Conservation (phyloP, 1,284 basidiomycete genomes). For the Volvariella volvacea region DNA sequence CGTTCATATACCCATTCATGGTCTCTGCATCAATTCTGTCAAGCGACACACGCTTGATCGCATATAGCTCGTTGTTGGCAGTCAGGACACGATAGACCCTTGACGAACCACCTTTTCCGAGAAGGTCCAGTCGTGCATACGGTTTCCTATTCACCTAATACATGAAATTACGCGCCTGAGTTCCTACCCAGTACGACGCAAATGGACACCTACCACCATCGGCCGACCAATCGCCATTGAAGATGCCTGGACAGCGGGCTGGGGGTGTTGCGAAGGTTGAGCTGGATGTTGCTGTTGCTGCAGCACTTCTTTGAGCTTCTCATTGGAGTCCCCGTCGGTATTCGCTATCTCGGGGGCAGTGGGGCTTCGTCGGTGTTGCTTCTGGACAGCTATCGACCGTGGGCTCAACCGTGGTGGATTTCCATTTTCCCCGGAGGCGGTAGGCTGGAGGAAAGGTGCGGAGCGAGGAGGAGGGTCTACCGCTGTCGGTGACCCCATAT, state of each 20-base stretch:
- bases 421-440: not conserved
- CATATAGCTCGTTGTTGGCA: slow-evolving; percentile 70
- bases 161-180: too few species aligned
- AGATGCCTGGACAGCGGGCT: slow-evolving; percentile 15
- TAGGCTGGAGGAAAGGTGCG: not conserved
- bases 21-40: slow-evolving; percentile 84
- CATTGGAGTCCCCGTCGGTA: slow-evolving; percentile 12
- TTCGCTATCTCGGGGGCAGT: slow-evolving; percentile 48
- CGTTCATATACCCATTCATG: slow-evolving; percentile 89
- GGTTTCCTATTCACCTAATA: slow-evolving; percentile 77
- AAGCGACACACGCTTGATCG: slow-evolving; percentile 83
- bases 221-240: slow-evolving; percentile 24
- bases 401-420: not conserved
- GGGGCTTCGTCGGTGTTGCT: slow-evolving; percentile 48
- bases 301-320: slow-evolving; percentile 35
- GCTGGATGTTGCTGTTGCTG: slow-evolving; percentile 5
- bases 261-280: slow-evolving; percentile 13
- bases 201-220: slow-evolving; percentile 24
- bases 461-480: slow-evolving; percentile 13
- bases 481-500: slow-evolving; percentile 27
- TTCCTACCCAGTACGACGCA: too few species aligned
- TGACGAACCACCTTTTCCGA: slow-evolving; percentile 92
- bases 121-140: slow-evolving; percentile 79
- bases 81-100: slow-evolving; percentile 87
- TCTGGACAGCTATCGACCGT: not conserved